phyloP scores from a whole-genome alignment of 164 flowering plant species.

The Brasenia schreberi region DNA sequence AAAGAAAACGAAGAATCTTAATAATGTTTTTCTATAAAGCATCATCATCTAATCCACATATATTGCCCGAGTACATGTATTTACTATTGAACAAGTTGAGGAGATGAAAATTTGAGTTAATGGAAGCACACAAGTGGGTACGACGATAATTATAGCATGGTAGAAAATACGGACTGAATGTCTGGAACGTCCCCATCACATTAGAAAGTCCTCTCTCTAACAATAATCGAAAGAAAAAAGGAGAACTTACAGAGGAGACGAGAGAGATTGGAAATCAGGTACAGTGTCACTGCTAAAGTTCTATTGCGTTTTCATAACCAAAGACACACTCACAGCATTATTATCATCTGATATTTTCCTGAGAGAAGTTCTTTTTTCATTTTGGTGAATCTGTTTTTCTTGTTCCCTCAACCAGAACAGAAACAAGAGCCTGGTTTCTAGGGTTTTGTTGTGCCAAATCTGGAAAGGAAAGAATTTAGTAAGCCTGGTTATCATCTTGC shows the following conservation, averaged over 20 bases:
- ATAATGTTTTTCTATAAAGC: too few species aligned
- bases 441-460: neutral
- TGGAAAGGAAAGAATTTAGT: neutral
- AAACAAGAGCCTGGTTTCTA: neutral
- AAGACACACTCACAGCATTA: too few species aligned
- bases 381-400: neutral
- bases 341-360: neutral
- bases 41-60: neutral
- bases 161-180: neutral
- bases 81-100: too few species aligned
- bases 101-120: neutral
- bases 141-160: neutral
- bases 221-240: neutral
- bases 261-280: neutral
- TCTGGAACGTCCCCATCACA: neutral
- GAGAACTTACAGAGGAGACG: neutral
- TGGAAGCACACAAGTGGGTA: neutral
- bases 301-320: neutral
- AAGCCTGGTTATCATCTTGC: neutral
- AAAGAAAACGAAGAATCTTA: too few species aligned
- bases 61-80: neutral
- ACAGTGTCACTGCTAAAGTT: neutral
- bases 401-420: neutral
- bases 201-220: neutral
- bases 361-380: neutral